Conservation (phyloP, 2,329 filamentous ascomycete genomes). For the Ceratocystis lukuohia region DNA sequence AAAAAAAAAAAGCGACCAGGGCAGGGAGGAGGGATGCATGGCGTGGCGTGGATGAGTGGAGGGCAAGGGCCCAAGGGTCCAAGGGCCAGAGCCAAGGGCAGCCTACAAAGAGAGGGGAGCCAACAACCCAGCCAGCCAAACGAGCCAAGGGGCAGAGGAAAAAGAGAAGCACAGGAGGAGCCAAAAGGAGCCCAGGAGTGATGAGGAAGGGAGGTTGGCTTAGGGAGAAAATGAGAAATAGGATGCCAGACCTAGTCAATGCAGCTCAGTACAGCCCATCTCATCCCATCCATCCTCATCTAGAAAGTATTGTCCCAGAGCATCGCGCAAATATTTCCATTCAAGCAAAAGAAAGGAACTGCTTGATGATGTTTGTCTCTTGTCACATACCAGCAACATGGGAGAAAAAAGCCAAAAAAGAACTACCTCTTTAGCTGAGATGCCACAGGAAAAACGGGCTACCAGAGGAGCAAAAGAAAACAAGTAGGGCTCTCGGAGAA, state of each 20-base stretch:
- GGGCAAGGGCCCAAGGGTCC: slow-evolving; percentile 6
- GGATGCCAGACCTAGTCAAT: slow-evolving; percentile 15
- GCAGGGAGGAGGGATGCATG: slow-evolving; percentile 4
- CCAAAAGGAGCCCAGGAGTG: neutral
- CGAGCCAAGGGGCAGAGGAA: slow-evolving; percentile 8
- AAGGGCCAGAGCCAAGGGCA: slow-evolving; percentile 9
- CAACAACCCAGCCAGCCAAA: neutral
- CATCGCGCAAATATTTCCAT: neutral
- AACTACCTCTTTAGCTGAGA: too few species aligned
- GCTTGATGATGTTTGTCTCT: too few species aligned
- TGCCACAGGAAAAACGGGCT: too few species aligned
- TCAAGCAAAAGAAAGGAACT: too few species aligned
- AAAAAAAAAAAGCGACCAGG: slow-evolving; percentile 11
- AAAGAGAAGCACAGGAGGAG: neutral
- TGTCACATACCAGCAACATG: too few species aligned
- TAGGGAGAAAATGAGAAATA: slow-evolving; percentile 17
- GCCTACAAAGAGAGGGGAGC: too few species aligned
- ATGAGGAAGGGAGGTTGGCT: slow-evolving; percentile 16
- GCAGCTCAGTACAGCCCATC: neutral
- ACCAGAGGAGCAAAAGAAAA: too few species aligned
- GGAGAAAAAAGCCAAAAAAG: too few species aligned
- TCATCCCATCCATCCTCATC: neutral
- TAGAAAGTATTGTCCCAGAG: too few species aligned
- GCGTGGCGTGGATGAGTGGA: slow-evolving; percentile 6
- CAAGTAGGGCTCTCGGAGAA: too few species aligned